Conservation (phyloP, 2,329 filamentous ascomycete species). For the Pochonia chlamydosporia region DNA sequence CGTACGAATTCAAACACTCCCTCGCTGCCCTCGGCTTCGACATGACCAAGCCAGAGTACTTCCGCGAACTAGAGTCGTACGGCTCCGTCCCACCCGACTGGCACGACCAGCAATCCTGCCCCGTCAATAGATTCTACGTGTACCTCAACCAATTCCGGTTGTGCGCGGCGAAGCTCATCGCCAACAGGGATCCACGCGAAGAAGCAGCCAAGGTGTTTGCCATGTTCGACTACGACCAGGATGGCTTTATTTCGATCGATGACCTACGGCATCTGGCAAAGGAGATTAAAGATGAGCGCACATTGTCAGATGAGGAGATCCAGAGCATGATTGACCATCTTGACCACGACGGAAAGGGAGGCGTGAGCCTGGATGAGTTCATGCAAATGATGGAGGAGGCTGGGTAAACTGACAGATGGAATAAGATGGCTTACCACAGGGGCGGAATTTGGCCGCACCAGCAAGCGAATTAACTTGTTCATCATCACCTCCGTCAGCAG, state of each 20-base stretch:
- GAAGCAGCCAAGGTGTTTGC: slow-evolving; percentile 89
- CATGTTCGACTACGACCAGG: slow-evolving; percentile 87
- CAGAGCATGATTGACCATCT: slow-evolving; percentile 97
- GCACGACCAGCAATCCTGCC: slow-evolving; percentile 36
- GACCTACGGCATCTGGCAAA: slow-evolving; percentile 83
- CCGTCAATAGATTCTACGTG: slow-evolving; percentile 40
- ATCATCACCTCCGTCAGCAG: background rate
- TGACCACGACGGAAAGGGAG: slow-evolving; percentile 88
- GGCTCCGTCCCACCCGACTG: slow-evolving; percentile 64
- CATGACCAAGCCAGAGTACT: slow-evolving; percentile 78
- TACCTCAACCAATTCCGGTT: slow-evolving; percentile 53
- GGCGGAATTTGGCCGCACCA: background rate
- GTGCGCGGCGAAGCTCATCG: slow-evolving; percentile 76
- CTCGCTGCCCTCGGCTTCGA: slow-evolving; percentile 95
- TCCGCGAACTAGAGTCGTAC: slow-evolving; percentile 72
- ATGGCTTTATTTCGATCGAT: slow-evolving; percentile 83
- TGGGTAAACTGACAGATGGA: slow-evolving; percentile 17
- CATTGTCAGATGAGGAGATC: slow-evolving; percentile 86
- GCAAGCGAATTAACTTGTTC: background rate
- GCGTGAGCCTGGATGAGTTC: slow-evolving; percentile 64
- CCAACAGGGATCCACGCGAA: slow-evolving; percentile 77
- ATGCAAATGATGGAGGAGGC: slow-evolving; percentile 54
- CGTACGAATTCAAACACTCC: slow-evolving; percentile 96
- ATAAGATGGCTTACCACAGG: background rate
- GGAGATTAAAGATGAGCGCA: slow-evolving; percentile 74